Evolutionary conservation across 2,329 filamentous ascomycete genomes (phyloP).

Genomic region (Arachnomyces sp.): DNA sequence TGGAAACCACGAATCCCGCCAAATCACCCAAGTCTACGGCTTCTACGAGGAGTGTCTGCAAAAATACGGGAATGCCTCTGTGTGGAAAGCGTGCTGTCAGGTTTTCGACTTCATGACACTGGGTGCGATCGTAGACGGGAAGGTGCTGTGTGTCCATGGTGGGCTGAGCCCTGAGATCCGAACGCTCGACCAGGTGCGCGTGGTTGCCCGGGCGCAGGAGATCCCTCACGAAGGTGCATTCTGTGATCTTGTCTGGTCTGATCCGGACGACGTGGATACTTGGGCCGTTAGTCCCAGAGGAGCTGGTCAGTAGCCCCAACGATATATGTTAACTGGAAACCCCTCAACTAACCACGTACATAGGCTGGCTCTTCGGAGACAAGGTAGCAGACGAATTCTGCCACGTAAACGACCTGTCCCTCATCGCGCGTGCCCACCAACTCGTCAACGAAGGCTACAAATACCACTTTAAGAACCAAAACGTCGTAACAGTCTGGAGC

Average conservation of each 20-base stretch:
- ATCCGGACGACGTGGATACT: conserved; percentile 62
- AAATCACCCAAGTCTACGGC: conserved; percentile 70
- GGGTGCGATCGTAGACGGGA: conserved; percentile 64
- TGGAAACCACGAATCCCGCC: conserved; percentile 67
- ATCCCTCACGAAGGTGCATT: conserved; percentile 71
- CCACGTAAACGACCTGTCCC: conserved; percentile 62
- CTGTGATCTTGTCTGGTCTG: conserved; percentile 68
- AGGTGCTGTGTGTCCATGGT: conserved; percentile 65
- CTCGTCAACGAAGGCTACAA: conserved; percentile 72
- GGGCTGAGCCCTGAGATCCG: conserved; percentile 65
- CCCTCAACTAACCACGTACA: conserved; percentile 30
- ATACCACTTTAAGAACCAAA: conserved; percentile 92
- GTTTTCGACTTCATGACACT: conserved; percentile 70
- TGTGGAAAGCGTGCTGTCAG: conserved; percentile 72
- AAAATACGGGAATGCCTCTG: conserved; percentile 68
- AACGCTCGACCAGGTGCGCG: conserved; percentile 65
- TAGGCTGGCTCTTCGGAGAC: conserved; percentile 56
- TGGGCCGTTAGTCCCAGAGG: conserved; percentile 63
- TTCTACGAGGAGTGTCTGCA: conserved; percentile 72
- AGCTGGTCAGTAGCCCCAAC: conserved; percentile 42
- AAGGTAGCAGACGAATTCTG: conserved; percentile 70
- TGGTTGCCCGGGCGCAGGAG: conserved; percentile 65
- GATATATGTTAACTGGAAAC: conserved; percentile 19
- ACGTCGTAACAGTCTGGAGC: conserved; percentile 74
- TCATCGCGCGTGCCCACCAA: conserved; percentile 66